These are phyloP conservation scores for Hypoxylon intermedium DNA, from an alignment of 495 filamentous ascomycete species.

Conservation along the genomic window DNA sequence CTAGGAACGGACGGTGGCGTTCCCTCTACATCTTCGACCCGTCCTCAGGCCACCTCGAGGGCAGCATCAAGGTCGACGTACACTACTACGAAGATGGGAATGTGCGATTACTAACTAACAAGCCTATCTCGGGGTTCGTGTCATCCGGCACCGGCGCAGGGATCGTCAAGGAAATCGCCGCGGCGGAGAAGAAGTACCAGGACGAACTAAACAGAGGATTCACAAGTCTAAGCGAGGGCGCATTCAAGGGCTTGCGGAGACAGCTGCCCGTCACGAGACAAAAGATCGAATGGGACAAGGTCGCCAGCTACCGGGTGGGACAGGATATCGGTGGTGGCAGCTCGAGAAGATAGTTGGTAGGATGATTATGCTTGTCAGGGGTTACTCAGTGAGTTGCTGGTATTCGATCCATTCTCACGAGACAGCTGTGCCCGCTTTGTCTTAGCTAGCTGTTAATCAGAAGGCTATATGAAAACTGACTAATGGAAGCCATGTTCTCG, in stretches of 20 bases:
- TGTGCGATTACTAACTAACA: conserved; percentile 85
- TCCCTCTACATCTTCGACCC: conserved; percentile 81
- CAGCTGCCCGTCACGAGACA: conserved; percentile 96
- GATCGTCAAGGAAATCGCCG: conserved; percentile 76
- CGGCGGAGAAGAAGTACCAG: conserved; percentile 88
- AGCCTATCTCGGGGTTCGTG: conserved; percentile 69
- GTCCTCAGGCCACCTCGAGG: conserved; percentile 65
- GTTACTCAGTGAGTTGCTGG: no score
- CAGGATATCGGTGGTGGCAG: conserved; percentile 71
- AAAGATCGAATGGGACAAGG: conserved; percentile 99
- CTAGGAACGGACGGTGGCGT: conserved; percentile 94
- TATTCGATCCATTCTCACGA: no score
- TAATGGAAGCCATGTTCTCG: no score
- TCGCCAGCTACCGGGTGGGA: conserved; percentile 87
- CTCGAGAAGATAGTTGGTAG: conserved; percentile 49
- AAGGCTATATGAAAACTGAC: no score
- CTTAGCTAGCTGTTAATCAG: no score
- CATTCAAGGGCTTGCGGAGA: conserved; percentile 90
- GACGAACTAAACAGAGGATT: conserved; percentile 95
- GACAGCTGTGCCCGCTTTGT: no score
- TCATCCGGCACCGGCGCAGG: conserved; percentile 67
- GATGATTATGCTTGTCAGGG: neutral
- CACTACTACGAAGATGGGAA: conserved; percentile 99
- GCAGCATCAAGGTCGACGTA: conserved; percentile 81
- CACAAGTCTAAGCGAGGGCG: conserved; percentile 83